phyloP scores from a whole-genome alignment of 1,284 basidiomycete species.

The Boletus semigastroideus region DNA sequence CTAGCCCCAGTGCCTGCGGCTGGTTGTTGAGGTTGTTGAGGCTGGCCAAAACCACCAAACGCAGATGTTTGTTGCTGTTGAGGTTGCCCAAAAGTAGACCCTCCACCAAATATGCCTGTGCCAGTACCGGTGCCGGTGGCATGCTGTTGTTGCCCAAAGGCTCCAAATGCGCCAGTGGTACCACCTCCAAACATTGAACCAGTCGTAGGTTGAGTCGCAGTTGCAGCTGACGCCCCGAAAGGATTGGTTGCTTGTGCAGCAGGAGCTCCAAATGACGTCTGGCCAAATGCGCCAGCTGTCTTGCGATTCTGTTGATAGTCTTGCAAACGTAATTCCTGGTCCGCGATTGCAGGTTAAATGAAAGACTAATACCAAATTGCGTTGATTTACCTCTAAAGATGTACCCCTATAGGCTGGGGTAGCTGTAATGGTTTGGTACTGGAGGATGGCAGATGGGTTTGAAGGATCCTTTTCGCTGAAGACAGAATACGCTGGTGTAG shows the following conservation, averaged over 20 bases:
- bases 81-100: constrained; percentile 37
- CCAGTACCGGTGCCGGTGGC: constrained; percentile 36
- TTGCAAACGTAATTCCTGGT: constrained; percentile 70
- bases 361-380: constrained; percentile 1
- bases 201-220: constrained; percentile 35
- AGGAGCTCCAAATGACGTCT: constrained; percentile 34
- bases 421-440: constrained; percentile 74
- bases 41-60: constrained; percentile 43
- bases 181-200: constrained; percentile 33
- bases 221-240: constrained; percentile 43
- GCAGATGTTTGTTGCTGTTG: constrained; percentile 32
- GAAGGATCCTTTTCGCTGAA: constrained; percentile 61
- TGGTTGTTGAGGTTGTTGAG: constrained; percentile 29
- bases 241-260: constrained; percentile 28
- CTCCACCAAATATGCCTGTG: constrained; percentile 39
- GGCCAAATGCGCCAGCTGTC: constrained; percentile 54
- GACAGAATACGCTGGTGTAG: constrained; percentile 54
- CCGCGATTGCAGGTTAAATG: neutral
- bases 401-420: constrained; percentile 67
- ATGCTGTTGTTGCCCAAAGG: constrained; percentile 32
- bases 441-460: constrained; percentile 42
- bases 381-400: constrained; percentile 63
- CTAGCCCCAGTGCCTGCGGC: constrained; percentile 30
- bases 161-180: constrained; percentile 39
- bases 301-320: constrained; percentile 78